Base-by-base conservation (phyloP, 2,329 filamentous ascomycete genomes). In the Leptographium galeiforme region DNA sequence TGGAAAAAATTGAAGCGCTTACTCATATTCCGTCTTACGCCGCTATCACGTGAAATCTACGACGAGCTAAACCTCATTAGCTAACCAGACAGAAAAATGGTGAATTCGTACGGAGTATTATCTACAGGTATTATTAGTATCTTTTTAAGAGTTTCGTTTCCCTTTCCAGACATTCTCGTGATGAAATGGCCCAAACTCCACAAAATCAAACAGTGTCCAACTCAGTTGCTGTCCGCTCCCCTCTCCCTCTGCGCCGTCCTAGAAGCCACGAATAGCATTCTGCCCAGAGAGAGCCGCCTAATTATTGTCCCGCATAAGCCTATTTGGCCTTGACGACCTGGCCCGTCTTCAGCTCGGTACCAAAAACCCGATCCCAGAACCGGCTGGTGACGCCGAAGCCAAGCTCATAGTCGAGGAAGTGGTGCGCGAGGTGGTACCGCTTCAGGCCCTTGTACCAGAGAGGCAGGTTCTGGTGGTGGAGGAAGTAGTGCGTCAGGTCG, bases 381-480 rank as follows among this genome's bases (percentile, higher is more conserved):
- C 84, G 82, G 74, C 86, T 96, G 36, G 91, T 96, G 51, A 98
- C 91, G 54, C 93, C 93, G 62, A 97, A 98, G 51, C 93, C 93
- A 60, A 95, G 91, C 69, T 98, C 87, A 67, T 94, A 98, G 67
- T 98, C 93, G 57, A 93, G 88, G 69, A 96, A 98, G 72, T 98
- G 93, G 67, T 98, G 93, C 66, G 89, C 82, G 34, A 98, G 82
- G 66, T 98, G 93, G 65, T 96, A 95, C 70, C 95, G 97, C 82
- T 98, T 98, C 62, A 97, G 79, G 59, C 82, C 76, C 70, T 87
- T 87, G 73, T 94, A 97, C 78, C 89, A 95, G 2, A 83, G 72
- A 16, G 93, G 93, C 3, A 98, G 81, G 62, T 89, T 94, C 71
- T 86, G 81, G 72, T 98, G 93, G 68, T 98, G 93, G 41, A 98